These are phyloP conservation scores for Aschersonia sp. DNA, from an alignment of 2,329 filamentous ascomycete species.

Conservation along the genomic window DNA sequence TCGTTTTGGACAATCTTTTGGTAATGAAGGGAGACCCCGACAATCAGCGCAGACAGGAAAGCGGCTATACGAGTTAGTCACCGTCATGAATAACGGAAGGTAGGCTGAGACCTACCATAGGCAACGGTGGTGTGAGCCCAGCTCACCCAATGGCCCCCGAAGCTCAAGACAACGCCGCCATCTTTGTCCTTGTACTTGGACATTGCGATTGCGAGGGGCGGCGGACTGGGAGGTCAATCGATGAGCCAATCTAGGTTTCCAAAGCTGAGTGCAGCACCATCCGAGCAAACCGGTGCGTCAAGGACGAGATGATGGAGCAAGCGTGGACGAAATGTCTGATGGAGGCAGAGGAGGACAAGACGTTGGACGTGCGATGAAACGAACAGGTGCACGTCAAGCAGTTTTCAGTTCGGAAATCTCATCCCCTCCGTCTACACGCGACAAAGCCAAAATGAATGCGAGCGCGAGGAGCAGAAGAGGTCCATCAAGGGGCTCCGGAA, in stretches of 20 bases:
- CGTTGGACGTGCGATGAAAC: neutral
- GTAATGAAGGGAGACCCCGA: slow-evolving; percentile 75
- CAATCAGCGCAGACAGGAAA: slow-evolving; percentile 72
- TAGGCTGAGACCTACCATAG: slow-evolving; percentile 43
- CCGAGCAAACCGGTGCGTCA: slow-evolving; percentile 14
- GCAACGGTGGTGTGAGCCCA: slow-evolving; percentile 75
- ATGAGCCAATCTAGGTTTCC: slow-evolving; percentile 3
- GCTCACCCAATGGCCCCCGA: slow-evolving; percentile 84
- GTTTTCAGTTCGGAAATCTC: too few relatives aligned
- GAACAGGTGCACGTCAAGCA: too few relatives aligned
- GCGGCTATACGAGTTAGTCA: slow-evolving; percentile 37
- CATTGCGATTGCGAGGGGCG: slow-evolving; percentile 13
- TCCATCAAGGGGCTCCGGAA: too few relatives aligned
- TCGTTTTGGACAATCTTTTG: slow-evolving; percentile 97
- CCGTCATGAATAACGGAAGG: neutral
- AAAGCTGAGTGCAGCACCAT: slow-evolving; percentile 12
- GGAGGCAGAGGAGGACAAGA: neutral
- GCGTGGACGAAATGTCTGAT: neutral
- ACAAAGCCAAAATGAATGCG: too few relatives aligned
- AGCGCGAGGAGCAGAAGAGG: too few relatives aligned
- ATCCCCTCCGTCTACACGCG: too few relatives aligned
- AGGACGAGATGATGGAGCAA: neutral
- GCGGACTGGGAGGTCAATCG: slow-evolving; percentile 5
- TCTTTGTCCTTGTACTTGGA: slow-evolving; percentile 50
- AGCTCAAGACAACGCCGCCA: slow-evolving; percentile 40